Conservation (phyloP, 768 basidiomycete genomes). For the Rhizopogon salebrosus region DNA sequence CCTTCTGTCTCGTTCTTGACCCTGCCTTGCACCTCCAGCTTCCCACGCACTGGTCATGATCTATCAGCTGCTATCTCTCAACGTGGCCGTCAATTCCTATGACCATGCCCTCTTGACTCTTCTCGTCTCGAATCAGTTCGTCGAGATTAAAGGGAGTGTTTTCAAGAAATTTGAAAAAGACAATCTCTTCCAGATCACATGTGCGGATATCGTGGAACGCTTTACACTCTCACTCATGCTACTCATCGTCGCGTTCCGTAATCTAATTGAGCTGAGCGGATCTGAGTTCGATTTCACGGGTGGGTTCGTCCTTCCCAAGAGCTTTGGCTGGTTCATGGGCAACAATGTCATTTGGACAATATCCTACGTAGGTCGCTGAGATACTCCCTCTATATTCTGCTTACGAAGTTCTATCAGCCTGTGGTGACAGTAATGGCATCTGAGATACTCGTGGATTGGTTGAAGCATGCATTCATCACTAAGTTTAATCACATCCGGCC, state of each 20-base stretch:
- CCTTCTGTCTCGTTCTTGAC: neutral
- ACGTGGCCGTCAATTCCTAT: constrained; percentile 97
- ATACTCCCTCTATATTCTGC: neutral
- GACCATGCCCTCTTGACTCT: constrained; percentile 93
- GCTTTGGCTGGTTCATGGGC: constrained; percentile 81
- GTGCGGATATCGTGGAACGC: constrained; percentile 97
- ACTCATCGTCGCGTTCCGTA: constrained; percentile 84
- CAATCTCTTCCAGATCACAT: constrained; percentile 96
- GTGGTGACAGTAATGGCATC: constrained; percentile 86
- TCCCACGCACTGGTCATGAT: constrained; percentile 91
- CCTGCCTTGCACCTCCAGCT: constrained; percentile 38
- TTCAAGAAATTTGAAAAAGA: constrained; percentile 99
- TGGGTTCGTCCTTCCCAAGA: constrained; percentile 71
- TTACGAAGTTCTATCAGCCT: constrained; percentile 47
- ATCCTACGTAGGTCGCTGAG: constrained; percentile 62
- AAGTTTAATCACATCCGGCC: constrained; percentile 99
- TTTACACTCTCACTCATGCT: constrained; percentile 93
- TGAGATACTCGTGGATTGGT: constrained; percentile 95
- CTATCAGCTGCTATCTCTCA: constrained; percentile 90
- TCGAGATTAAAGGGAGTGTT: constrained; percentile 98
- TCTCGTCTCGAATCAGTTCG: constrained; percentile 96
- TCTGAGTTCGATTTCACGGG: constrained; percentile 77
- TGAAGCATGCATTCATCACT: constrained; percentile 98
- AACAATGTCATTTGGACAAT: constrained; percentile 81
- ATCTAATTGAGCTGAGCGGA: constrained; percentile 90